A percentile compares a stretch with the other conserved stretches of the same genome.
Evolutionary conservation across 1,139 yeast species (phyloP).

Genomic region (Pneumocystis wakefieldiae): DNA sequence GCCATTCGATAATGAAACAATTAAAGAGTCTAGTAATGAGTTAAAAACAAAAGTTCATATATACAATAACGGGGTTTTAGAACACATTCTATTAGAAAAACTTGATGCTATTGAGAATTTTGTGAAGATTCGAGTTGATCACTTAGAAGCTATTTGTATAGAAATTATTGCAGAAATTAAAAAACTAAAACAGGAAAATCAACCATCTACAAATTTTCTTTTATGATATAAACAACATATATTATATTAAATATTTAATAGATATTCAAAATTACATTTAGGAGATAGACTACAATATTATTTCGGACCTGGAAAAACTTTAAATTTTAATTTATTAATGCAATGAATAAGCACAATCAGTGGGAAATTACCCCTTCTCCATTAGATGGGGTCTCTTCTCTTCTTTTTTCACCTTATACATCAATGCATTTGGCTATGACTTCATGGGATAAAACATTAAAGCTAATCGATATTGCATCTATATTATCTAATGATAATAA

Average conservation of each 20-base stretch:
- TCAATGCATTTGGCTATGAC: constrained; percentile 20
- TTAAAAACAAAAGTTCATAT: not conserved
- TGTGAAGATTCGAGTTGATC: not conserved
- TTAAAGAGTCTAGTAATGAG: not conserved
- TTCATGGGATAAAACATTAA: constrained; percentile 26
- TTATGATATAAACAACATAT: not conserved
- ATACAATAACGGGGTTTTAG: not conserved
- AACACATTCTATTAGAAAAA: not conserved
- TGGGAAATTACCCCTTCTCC: constrained; percentile 3
- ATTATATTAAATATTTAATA: not conserved
- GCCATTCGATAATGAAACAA: not conserved
- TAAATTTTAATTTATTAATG: not conserved
- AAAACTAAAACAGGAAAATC: not conserved
- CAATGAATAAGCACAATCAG: not conserved
- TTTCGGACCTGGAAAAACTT: not conserved
- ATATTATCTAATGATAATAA: constrained; percentile 19
- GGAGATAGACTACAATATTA: not conserved
- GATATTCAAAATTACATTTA: not conserved
- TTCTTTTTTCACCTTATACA: constrained; percentile 9
- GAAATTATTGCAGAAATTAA: not conserved
- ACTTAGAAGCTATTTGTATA: not conserved
- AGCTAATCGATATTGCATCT: constrained; percentile 20
- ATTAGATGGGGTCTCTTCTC: constrained; percentile 10
- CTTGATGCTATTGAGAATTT: not conserved
- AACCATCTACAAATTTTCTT: not conserved